Evolutionary conservation across 345 rosid species (phyloP).

Genomic region (Salix viminalis): DNA sequence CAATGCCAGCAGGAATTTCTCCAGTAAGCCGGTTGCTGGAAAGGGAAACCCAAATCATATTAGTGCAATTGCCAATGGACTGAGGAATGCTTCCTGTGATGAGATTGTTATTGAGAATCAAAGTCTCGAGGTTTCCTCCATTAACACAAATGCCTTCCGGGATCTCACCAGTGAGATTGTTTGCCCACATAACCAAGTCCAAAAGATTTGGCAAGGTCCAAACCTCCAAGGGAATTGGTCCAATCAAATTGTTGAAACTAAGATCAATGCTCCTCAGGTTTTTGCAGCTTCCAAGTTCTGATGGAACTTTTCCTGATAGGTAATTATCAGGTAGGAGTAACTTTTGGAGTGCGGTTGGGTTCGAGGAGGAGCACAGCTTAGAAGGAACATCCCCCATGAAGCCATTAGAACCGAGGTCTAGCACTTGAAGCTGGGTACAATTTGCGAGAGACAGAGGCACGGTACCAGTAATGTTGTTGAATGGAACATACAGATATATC

Average conservation of each 20-base stretch:
- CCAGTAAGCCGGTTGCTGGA: constrained; percentile 70
- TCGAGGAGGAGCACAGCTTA: constrained; percentile 53
- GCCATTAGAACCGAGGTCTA: constrained; percentile 74
- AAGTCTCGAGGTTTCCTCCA: constrained; percentile 75
- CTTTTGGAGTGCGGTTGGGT: constrained; percentile 51
- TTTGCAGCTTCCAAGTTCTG: constrained; percentile 69
- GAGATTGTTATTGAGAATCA: constrained; percentile 84
- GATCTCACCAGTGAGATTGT: constrained; percentile 77
- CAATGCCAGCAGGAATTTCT: constrained; percentile 63
- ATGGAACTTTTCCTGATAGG: constrained; percentile 69
- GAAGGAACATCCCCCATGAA: constrained; percentile 62
- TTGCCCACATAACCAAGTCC: constrained; percentile 92
- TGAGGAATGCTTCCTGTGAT: constrained; percentile 66
- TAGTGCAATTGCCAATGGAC: constrained; percentile 68
- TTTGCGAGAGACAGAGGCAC: constrained; percentile 61
- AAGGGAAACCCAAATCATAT: constrained; percentile 88
- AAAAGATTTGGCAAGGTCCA: constrained; percentile 71
- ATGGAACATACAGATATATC: constrained; percentile 50
- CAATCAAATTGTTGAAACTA: constrained; percentile 75
- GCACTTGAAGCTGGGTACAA: constrained; percentile 59
- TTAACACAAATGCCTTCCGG: constrained; percentile 63
- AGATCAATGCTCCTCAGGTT: constrained; percentile 67
- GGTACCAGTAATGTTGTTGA: constrained; percentile 71
- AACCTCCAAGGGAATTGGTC: constrained; percentile 57
- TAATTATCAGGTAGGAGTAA: constrained; percentile 62